These are phyloP conservation scores for Pseudogymnoascus pannorum DNA, from an alignment of 2,329 filamentous ascomycete genomes.

Conservation along the genomic window DNA sequence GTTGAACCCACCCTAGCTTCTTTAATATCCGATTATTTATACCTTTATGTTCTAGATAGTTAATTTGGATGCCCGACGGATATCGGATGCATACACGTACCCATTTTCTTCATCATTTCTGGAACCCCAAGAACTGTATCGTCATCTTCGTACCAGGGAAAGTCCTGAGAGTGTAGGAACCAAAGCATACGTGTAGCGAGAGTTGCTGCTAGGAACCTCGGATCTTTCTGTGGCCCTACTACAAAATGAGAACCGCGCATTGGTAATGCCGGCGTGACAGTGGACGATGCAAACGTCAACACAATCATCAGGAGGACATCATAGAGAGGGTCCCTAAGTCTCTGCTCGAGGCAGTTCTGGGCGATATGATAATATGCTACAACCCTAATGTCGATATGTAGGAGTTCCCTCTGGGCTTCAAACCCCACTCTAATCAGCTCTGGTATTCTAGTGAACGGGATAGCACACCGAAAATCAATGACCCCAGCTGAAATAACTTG, in stretches of 20 bases:
- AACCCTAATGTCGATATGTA: too few relatives aligned
- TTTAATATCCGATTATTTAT: not conserved
- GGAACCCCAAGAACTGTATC: not conserved
- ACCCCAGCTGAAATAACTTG: too few relatives aligned
- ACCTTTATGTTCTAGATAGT: not conserved
- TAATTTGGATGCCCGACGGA: not conserved
- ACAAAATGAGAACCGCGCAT: not conserved
- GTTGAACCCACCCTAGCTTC: not conserved
- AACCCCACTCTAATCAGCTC: too few relatives aligned
- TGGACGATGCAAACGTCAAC: not conserved
- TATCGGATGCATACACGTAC: not conserved
- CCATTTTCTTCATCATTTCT: constrained; percentile 5
- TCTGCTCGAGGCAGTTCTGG: constrained; percentile 5
- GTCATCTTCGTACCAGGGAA: not conserved
- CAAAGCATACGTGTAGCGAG: constrained; percentile 8
- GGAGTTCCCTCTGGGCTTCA: too few relatives aligned
- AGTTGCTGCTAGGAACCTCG: not conserved
- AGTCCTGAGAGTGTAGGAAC: not conserved
- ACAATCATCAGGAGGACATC: constrained; percentile 7
- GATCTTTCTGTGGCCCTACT: not conserved
- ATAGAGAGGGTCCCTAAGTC: constrained; percentile 1
- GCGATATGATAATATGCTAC: too few relatives aligned
- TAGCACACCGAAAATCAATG: too few relatives aligned
- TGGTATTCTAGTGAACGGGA: too few relatives aligned
- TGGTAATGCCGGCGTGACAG: not conserved